Base-by-base conservation (phyloP, 139 green algal species). In the Tetradesmus lagerheimii region DNA sequence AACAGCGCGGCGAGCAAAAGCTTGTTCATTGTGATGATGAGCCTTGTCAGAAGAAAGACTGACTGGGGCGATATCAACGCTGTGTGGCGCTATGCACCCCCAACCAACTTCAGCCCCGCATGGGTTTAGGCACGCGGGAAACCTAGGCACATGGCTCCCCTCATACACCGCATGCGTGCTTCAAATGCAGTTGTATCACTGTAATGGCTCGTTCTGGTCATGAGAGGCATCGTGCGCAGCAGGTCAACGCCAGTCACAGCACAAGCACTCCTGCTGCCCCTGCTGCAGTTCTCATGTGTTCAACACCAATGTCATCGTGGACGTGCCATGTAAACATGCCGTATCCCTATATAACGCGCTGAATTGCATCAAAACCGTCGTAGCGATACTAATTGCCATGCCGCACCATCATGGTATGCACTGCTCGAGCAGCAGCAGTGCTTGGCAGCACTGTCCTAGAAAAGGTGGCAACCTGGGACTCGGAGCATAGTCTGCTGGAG, bases 1-100 rank as follows among this genome's bases (percentile, higher is more conserved):
- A 94, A 74, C 9, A 93, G 86, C 12, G 92, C 86, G 23, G 86
- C 87, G 34, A 94, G 74, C 18, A 93, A 25, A 9, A 85, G 87
- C 27, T 83, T 82, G 31, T 71, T 80, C 92, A 94, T 93, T 71
- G 29, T 93, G 79, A n/a, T 43, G 71, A 43, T 82, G n/a, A 53
- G 23, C 23, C 57, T n/a, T 71, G 57, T 71, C 57, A 31, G 50
- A 71, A 71, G 57, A 23, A 71, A 18, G 57, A 71, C 57, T 71
- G 57, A 71, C 57, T 71, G 57, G 57, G 57, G 0, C 15, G 57
- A n/a, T n/a, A 6, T 23, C 2, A 8, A 5, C 57, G 57, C 57
- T 71, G 57, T 71, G 23, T 71, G 57, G 31, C n/a, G 57, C 20
- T 71, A 31, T 71, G 57, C 12, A 31, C 57, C 2, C 25, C 16